These are phyloP conservation scores for Suhomyces sp. DNA, from an alignment of 805 yeast species.

Conservation along the genomic window DNA sequence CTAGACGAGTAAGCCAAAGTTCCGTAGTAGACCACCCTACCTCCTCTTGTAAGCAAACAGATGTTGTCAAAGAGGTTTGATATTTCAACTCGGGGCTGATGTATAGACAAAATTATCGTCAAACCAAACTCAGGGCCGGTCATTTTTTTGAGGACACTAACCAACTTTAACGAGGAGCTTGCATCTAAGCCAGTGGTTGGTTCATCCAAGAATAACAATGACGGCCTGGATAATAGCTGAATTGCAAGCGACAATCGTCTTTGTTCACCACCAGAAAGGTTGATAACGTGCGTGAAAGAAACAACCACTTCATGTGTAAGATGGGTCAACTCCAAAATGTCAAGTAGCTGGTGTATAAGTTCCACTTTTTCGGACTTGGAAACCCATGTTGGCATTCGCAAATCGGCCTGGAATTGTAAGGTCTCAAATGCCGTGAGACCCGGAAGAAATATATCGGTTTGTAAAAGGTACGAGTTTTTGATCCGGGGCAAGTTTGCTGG, in stretches of 20 bases:
- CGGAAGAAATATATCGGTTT: conserved; percentile 22
- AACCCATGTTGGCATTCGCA: conserved; percentile 17
- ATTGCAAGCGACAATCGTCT: conserved; percentile 23
- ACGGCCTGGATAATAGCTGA: conserved; percentile 22
- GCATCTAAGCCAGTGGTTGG: conserved; percentile 30
- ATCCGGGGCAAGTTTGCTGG: conserved; percentile 5
- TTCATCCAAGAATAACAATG: conserved; percentile 24
- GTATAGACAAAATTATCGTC: conserved; percentile 23
- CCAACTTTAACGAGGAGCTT: conserved; percentile 22
- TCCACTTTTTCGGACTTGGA: conserved; percentile 10
- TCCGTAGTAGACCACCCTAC: conserved; percentile 23
- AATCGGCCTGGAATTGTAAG: conserved; percentile 21
- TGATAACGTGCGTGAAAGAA: conserved; percentile 17
- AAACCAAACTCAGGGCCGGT: conserved; percentile 23
- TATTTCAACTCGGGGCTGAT: conserved; percentile 26
- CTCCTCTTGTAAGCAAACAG: conserved; percentile 25
- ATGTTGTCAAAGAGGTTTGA: conserved; percentile 20
- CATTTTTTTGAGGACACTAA: conserved; percentile 18
- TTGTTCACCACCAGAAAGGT: conserved; percentile 27
- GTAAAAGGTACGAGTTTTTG: conserved; percentile 23
- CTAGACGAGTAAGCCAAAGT: conserved; percentile 14
- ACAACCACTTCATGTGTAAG: conserved; percentile 15
- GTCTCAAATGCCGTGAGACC: conserved; percentile 24
- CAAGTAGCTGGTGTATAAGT: conserved; percentile 16
- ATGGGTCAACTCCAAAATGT: conserved; percentile 17